These are phyloP conservation scores for Harrya chromipes DNA, from an alignment of 768 basidiomycete genomes.

Conservation along the genomic window DNA sequence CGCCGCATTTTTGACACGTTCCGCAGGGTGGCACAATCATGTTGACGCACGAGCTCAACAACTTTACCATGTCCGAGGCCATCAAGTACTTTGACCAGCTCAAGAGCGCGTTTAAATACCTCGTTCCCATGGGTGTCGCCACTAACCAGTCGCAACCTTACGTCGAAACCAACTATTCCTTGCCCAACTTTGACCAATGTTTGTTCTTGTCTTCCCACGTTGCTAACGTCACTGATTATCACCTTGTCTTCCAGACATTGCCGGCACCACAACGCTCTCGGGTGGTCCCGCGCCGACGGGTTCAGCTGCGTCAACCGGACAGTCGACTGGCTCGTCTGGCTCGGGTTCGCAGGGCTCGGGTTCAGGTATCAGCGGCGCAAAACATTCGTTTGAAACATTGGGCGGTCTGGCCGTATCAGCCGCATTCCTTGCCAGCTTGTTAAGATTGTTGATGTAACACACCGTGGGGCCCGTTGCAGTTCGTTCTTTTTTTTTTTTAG, in stretches of 20 bases:
- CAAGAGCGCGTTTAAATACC: slow-evolving; percentile 41
- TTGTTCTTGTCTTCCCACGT: not conserved
- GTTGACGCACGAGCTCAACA: slow-evolving; percentile 57
- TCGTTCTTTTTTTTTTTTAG: not conserved
- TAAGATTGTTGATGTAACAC: slow-evolving; percentile 21
- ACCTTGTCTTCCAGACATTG: slow-evolving; percentile 13
- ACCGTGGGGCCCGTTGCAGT: not conserved
- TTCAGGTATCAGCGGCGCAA: not conserved
- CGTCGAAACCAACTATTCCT: slow-evolving; percentile 41
- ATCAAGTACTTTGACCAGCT: slow-evolving; percentile 48
- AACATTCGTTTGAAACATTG: not conserved
- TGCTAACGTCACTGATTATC: not conserved
- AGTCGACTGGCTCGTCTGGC: too few species aligned
- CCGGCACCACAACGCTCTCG: slow-evolving; percentile 24
- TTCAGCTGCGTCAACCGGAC: not conserved
- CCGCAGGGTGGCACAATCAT: slow-evolving; percentile 48
- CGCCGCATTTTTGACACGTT: not conserved
- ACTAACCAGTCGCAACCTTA: slow-evolving; percentile 53
- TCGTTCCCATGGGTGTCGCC: slow-evolving; percentile 54
- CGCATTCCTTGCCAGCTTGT: slow-evolving; percentile 10
- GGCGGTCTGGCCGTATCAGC: slow-evolving; percentile 14
- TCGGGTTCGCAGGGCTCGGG: not conserved
- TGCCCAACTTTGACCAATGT: slow-evolving; percentile 49
- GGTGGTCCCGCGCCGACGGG: not conserved
- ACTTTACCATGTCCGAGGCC: slow-evolving; percentile 60